A percentile compares a stretch with the other conserved stretches of the same genome.
Conservation (phyloP, 495 filamentous ascomycete genomes). For the Chaetomidium leptoderma region DNA sequence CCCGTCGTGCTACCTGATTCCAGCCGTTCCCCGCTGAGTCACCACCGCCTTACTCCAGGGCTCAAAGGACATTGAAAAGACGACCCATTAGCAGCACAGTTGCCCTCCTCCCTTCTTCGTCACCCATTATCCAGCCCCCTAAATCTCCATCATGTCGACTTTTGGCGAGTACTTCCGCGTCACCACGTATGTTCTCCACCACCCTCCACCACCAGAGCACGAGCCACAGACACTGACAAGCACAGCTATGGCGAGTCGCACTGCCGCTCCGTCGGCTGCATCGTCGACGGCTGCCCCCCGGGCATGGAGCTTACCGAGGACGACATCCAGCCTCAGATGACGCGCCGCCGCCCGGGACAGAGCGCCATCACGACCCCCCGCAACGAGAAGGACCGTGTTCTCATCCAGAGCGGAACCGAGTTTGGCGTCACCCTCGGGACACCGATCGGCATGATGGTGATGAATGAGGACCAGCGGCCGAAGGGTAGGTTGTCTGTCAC, state of each 20-base stretch:
- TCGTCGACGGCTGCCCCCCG: conserved; percentile 83
- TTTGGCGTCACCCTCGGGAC: conserved; percentile 89
- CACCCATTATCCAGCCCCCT: background rate
- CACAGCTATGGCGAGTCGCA: conserved; percentile 83
- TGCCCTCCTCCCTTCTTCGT: too few relatives aligned
- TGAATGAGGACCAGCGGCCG: conserved; percentile 89
- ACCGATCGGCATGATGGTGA: conserved; percentile 81
- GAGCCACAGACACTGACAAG: conserved; percentile 13
- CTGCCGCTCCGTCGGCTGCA: conserved; percentile 85
- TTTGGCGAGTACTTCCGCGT: conserved; percentile 83
- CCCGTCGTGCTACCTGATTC: too few relatives aligned
- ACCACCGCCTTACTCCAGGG: background rate
- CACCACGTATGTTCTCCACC: conserved; percentile 61
- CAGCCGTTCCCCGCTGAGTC: conserved; percentile 7
- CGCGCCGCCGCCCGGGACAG: conserved; percentile 84
- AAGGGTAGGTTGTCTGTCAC: conserved; percentile 40
- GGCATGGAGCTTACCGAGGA: conserved; percentile 82
- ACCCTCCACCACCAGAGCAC: background rate
- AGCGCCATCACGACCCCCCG: conserved; percentile 86
- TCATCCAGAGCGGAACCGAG: conserved; percentile 93
- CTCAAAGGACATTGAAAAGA: background rate
- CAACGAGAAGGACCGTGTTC: conserved; percentile 85
- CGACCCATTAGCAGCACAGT: too few relatives aligned
- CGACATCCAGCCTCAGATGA: conserved; percentile 95
- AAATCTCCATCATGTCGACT: conserved; percentile 65